Percentiles rank a stretch among this genome's conserved stretches.
These are phyloP conservation scores for Leccinum griseonigrum DNA, from an alignment of 1,284 basidiomycete species.

Conservation along the genomic window DNA sequence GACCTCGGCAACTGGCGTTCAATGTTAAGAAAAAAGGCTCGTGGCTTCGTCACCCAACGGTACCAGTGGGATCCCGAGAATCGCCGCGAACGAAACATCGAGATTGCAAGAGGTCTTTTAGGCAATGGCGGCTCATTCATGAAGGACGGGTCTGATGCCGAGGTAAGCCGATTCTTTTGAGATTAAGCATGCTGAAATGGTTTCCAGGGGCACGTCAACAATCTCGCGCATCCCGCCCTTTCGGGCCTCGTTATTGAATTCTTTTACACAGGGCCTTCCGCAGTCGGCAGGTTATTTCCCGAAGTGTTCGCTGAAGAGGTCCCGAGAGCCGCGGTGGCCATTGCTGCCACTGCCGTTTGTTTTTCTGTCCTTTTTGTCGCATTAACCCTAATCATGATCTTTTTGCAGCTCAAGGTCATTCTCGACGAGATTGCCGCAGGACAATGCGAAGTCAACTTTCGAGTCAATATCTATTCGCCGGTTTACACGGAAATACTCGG, in stretches of 20 bases:
- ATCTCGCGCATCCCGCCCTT: background rate
- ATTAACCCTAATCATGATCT: background rate
- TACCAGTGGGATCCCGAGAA: background rate
- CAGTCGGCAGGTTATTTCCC: background rate
- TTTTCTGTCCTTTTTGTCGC: background rate
- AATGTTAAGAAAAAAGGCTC: background rate
- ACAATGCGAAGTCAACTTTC: background rate
- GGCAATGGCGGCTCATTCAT: background rate
- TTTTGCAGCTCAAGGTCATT: background rate
- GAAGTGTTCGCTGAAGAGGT: background rate
- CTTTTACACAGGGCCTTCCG: background rate
- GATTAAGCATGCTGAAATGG: background rate
- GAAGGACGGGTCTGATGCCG: background rate
- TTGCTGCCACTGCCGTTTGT: background rate
- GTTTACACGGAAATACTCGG: background rate
- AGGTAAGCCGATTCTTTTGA: background rate
- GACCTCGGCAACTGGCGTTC: background rate
- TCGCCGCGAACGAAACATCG: background rate
- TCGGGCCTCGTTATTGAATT: background rate
- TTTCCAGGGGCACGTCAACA: background rate
- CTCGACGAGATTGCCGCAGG: background rate
- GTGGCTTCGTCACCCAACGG: background rate
- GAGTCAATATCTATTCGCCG: background rate
- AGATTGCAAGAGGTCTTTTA: background rate
- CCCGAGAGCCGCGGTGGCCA: background rate